Evolutionary conservation across 352 stramenopile genomes (phyloP).

Genomic region (Halophytophthora polymorphica): DNA sequence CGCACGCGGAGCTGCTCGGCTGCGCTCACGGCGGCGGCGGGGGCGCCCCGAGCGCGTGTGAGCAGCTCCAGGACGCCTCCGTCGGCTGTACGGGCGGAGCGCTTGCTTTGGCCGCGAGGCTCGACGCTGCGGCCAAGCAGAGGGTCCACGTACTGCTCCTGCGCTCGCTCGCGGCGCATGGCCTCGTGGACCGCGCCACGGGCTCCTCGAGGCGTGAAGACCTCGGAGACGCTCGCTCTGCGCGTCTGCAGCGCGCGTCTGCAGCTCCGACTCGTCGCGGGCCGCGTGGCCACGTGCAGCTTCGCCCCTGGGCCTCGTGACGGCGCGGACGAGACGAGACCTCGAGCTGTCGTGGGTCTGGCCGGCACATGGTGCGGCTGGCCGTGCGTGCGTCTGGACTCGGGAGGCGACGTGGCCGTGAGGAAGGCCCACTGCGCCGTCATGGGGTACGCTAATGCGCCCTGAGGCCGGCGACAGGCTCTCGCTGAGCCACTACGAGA

Average conservation of each 20-base stretch:
- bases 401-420: constrained; percentile 6
- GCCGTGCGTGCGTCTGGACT: constrained; percentile 2
- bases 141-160: constrained; percentile 45
- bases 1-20: constrained; percentile 34
- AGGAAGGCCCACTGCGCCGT: constrained; percentile 25
- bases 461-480: constrained; percentile 15
- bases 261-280: constrained; percentile 20
- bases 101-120: constrained; percentile 10
- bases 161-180: constrained; percentile 29
- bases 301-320: background rate
- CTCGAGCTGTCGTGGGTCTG: constrained; percentile 19
- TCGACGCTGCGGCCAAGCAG: constrained; percentile 51
- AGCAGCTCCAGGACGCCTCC: constrained; percentile 8
- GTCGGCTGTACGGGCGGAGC: constrained; percentile 9
- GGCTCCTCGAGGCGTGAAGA: constrained; percentile 16
- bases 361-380: constrained; percentile 8
- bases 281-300: constrained; percentile 16
- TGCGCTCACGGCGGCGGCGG: constrained; percentile 34
- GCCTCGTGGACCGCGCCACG: constrained; percentile 40
- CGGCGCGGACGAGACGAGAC: background rate
- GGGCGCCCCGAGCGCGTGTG: constrained; percentile 16
- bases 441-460: constrained; percentile 15
- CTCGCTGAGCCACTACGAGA: constrained; percentile 7
- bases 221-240: background rate
- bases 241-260: constrained; percentile 13